Base-by-base conservation (phyloP, 2,329 filamentous ascomycete species). In the Myriosclerotinia curreyana region DNA sequence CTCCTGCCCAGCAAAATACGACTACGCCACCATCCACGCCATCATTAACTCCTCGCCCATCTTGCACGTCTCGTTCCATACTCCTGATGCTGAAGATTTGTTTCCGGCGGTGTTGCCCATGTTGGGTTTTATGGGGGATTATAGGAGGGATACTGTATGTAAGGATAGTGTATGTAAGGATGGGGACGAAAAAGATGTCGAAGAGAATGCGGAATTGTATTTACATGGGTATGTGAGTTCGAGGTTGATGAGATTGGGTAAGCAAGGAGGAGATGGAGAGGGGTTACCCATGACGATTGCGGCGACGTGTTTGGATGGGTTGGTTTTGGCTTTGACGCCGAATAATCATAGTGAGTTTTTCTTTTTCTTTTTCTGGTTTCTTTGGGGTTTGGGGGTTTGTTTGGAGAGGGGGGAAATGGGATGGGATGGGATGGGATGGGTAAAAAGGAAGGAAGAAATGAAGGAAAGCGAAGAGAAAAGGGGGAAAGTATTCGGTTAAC, bases 141-240 rank as follows among this genome's bases (percentile, higher is more conserved):
- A 88, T 74, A n/a, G n/a, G n/a, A n/a, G n/a, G n/a, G n/a, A n/a
- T n/a, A n/a, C n/a, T n/a, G n/a, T n/a, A n/a, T n/a, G n/a, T n/a
- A n/a, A n/a, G n/a, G n/a, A n/a, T n/a, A n/a, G n/a, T n/a, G n/a
- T n/a, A n/a, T n/a, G n/a, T n/a, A n/a, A n/a, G n/a, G n/a, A n/a
- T n/a, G n/a, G n/a, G n/a, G 60, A 22, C 7, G 22, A 54, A 12
- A 22, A 55, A 14, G 44, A 52, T 7, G 28, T 59, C 5, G 80
- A 83, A 59, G 86, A 92, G 68, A 85, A 87, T 0, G 80, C 92
- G 6, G 87, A 92, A 65, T 82, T 89, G 67, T 96, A 96, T 75
- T 82, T 96, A 9, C 92, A 96, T 76, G 91, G 91, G 73, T 96
- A 94, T 75, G 87, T 94, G 70, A 90, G 86, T 66, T 86, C 87